Conservation (phyloP, 73 alveolate species). For the Tetrahymena borealis region DNA sequence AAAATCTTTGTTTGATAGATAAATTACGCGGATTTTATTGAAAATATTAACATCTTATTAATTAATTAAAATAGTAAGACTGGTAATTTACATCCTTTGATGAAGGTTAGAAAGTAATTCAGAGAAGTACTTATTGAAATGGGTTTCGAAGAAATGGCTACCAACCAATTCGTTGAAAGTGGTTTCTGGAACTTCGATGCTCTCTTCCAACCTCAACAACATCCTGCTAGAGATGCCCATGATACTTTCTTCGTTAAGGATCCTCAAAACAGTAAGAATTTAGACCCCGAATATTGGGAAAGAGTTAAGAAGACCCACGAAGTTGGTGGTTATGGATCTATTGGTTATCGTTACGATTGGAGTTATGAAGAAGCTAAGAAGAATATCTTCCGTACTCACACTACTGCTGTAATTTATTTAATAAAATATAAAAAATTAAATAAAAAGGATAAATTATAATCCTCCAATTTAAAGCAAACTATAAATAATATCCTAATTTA, state of each 20-base stretch:
- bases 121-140: slow-evolving; percentile 93
- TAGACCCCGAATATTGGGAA: slow-evolving; percentile 83
- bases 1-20: neutral
- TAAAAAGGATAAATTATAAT: too few relatives aligned
- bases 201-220: slow-evolving; percentile 99
- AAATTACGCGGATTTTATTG: neutral
- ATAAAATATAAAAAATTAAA: too few relatives aligned
- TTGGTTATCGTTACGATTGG: slow-evolving; percentile 99
- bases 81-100: slow-evolving; percentile 95
- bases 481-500: too few relatives aligned
- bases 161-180: slow-evolving; percentile 97
- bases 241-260: slow-evolving; percentile 98
- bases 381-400: slow-evolving; percentile 99
- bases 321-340: slow-evolving; percentile 96
- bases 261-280: slow-evolving; percentile 58
- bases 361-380: slow-evolving; percentile 93
- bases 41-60: neutral
- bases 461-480: too few relatives aligned
- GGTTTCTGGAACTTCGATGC: slow-evolving; percentile 99
- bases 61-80: slow-evolving; percentile 21
- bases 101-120: slow-evolving; percentile 94
- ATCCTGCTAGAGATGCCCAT: slow-evolving; percentile 99
- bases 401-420: slow-evolving; percentile 97
- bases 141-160: slow-evolving; percentile 99
- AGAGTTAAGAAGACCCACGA: slow-evolving; percentile 96